Conservation (phyloP, 306 rosid species). For the Vigna reflexopilosa region DNA sequence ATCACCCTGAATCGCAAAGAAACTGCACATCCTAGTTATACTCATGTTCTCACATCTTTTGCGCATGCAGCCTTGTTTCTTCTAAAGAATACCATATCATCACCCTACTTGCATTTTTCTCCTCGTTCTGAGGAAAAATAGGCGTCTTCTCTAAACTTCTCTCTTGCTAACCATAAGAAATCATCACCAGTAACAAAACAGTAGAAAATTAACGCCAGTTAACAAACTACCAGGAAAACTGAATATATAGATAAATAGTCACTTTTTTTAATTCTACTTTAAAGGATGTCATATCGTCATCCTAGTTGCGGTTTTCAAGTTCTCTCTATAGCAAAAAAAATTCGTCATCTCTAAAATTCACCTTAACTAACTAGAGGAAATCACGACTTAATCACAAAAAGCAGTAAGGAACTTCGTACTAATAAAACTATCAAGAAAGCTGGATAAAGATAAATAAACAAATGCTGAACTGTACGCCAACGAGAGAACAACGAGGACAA, state of each 20-base stretch:
- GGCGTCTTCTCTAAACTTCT: slow-evolving; percentile 3
- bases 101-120: background rate
- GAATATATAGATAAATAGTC: background rate
- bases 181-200: background rate
- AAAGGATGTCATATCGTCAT: slow-evolving; percentile 5
- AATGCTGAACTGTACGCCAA: background rate
- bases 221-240: slow-evolving; percentile 1
- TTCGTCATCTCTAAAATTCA: background rate
- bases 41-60: slow-evolving; percentile 5
- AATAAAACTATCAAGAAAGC: background rate
- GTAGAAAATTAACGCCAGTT: background rate
- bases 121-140: too few species aligned
- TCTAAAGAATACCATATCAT: background rate
- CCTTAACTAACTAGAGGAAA: background rate
- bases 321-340: background rate
- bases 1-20: background rate
- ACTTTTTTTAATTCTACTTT: background rate
- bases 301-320: background rate
- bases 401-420: background rate
- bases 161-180: background rate
- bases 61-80: background rate
- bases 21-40: background rate
- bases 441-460: background rate
- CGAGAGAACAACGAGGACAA: background rate
- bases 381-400: background rate